These are phyloP conservation scores for Chalaropsis ovoidea DNA, from an alignment of 2,329 filamentous ascomycete genomes.

Conservation along the genomic window DNA sequence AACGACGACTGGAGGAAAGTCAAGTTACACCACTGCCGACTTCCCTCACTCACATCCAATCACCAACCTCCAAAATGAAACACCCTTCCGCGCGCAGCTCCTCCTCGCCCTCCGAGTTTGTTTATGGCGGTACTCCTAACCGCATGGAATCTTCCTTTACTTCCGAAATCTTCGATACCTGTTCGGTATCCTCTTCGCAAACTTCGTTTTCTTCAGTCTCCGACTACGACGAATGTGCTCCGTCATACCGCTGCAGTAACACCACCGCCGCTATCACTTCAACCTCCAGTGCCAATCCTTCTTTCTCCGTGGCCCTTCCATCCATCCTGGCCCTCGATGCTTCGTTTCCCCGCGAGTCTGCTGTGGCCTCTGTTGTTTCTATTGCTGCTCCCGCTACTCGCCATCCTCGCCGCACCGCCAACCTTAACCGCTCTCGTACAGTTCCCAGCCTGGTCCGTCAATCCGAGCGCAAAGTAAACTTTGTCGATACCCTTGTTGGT, in stretches of 20 bases:
- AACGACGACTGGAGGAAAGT: conserved; percentile 47
- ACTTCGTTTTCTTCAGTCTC: conserved; percentile 70
- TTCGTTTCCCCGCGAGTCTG: conserved; percentile 35
- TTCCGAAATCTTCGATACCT: conserved; percentile 17
- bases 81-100: conserved; percentile 32
- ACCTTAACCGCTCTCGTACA: conserved; percentile 43
- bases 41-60: conserved; percentile 30
- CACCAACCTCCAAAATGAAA: conserved; percentile 45
- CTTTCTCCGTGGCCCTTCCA: background rate
- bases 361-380: conserved; percentile 15
- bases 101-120: conserved; percentile 44
- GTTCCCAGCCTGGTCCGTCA: conserved; percentile 67
- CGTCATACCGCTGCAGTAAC: conserved; percentile 33
- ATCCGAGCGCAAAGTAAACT: conserved; percentile 83
- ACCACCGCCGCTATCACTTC: background rate
- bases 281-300: background rate
- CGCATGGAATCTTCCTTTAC: conserved; percentile 15
- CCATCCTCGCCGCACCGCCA: conserved; percentile 44
- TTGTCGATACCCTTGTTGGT: conserved; percentile 96
- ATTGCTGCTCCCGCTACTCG: conserved; percentile 52
- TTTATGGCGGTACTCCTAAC: conserved; percentile 29
- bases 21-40: conserved; percentile 30
- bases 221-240: conserved; percentile 60
- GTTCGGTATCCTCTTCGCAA: conserved; percentile 52
- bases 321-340: conserved; percentile 50